These are phyloP conservation scores for Penicillium corylophilum DNA, from an alignment of 2,329 filamentous ascomycete genomes.

Conservation along the genomic window DNA sequence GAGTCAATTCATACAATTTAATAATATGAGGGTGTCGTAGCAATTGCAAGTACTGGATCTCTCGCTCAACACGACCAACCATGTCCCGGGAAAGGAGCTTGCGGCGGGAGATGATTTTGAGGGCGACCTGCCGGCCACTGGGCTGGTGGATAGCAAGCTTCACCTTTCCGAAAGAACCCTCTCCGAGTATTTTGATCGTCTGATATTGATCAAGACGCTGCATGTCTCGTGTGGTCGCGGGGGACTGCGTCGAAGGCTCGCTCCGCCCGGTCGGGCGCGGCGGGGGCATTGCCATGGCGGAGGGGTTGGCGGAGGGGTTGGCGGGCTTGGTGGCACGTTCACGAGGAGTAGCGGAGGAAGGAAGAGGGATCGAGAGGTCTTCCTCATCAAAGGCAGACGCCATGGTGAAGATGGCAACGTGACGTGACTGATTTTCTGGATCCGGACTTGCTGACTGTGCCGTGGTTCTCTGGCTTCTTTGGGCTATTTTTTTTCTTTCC, in stretches of 20 bases:
- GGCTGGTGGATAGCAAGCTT: slow-evolving; percentile 92
- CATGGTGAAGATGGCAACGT: slow-evolving; percentile 37
- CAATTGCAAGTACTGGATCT: slow-evolving; percentile 96
- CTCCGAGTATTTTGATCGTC: slow-evolving; percentile 84
- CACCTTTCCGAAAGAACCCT: slow-evolving; percentile 98
- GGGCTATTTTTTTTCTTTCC: slow-evolving; percentile 13
- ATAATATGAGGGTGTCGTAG: slow-evolving; percentile 97
- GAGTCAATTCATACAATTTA: slow-evolving; percentile 70
- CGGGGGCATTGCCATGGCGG: slow-evolving; percentile 41
- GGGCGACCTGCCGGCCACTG: slow-evolving; percentile 89
- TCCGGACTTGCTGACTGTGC: slow-evolving; percentile 23
- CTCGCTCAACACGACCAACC: slow-evolving; percentile 93
- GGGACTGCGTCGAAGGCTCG: slow-evolving; percentile 41
- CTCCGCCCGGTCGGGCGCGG: slow-evolving; percentile 34
- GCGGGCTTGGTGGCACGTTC: slow-evolving; percentile 22
- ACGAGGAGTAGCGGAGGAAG: slow-evolving; percentile 31
- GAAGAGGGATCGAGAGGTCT: slow-evolving; percentile 75
- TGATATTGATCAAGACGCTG: slow-evolving; percentile 91
- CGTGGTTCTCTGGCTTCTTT: slow-evolving; percentile 19
- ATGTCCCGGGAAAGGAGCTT: slow-evolving; percentile 97
- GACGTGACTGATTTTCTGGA: slow-evolving; percentile 38
- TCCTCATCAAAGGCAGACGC: slow-evolving; percentile 67
- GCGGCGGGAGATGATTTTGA: slow-evolving; percentile 96
- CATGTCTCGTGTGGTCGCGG: slow-evolving; percentile 58
- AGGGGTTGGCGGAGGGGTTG: slow-evolving; percentile 34